These are phyloP conservation scores for Pythium sukuiense DNA, from an alignment of 352 stramenopile genomes.

Conservation along the genomic window DNA sequence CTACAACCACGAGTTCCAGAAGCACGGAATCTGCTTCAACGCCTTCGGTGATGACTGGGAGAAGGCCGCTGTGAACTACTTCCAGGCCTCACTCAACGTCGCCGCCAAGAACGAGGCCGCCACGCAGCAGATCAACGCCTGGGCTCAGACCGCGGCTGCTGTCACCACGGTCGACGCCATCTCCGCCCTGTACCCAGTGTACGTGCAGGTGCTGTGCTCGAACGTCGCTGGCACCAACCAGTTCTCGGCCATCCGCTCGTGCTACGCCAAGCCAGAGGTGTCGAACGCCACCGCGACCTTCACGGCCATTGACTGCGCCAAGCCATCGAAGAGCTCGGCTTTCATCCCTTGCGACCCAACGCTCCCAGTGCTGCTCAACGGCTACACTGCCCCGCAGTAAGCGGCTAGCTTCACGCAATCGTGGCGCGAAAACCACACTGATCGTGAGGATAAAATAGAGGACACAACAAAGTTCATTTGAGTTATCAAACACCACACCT, in stretches of 20 bases:
- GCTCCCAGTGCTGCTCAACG: conserved; percentile 44
- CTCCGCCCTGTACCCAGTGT: conserved; percentile 59
- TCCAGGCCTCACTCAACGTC: conserved; percentile 52
- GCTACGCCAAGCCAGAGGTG: conserved; percentile 36
- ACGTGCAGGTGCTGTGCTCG: conserved; percentile 75
- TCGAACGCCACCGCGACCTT: conserved; percentile 38
- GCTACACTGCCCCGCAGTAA: too few species aligned
- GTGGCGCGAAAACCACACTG: too few species aligned
- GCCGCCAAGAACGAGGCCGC: conserved; percentile 36
- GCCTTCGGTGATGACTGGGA: conserved; percentile 47
- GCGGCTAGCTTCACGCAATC: too few species aligned
- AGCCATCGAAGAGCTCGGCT: conserved; percentile 31
- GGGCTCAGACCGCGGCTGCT: conserved; percentile 33
- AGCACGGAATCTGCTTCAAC: conserved; percentile 72
- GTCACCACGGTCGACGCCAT: conserved; percentile 30
- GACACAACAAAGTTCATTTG: too few species aligned
- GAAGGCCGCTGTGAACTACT: conserved; percentile 57
- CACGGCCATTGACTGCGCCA: conserved; percentile 55
- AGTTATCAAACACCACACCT: too few species aligned
- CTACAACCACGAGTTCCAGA: conserved; percentile 86
- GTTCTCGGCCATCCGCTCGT: conserved; percentile 67
- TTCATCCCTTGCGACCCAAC: conserved; percentile 52
- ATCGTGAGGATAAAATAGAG: too few species aligned
- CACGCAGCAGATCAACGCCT: conserved; percentile 56
- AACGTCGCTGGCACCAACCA: conserved; percentile 49